Base-by-base conservation (phyloP, 1,139 yeast genomes). In the Scheffersomyces quercinus region DNA sequence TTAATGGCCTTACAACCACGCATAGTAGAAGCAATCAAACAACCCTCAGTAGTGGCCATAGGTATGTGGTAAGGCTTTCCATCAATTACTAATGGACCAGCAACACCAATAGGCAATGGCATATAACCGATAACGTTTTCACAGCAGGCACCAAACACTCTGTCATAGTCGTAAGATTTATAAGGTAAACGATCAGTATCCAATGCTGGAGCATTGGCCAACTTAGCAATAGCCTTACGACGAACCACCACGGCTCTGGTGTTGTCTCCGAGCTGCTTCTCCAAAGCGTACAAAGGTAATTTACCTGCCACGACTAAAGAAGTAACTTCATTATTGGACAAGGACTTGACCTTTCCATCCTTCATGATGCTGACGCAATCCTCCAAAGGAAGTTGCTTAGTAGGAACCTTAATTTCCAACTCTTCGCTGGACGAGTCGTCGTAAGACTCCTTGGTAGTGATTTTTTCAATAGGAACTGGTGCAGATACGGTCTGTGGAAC, bases 41-140 rank as follows among this genome's bases (percentile, higher is more conserved):
- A 93, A 44, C 99, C 99, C 73, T 93, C 99, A 40, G 99, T 93
- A 28, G 99, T 93, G 31, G 99, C 99, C 96, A 93, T 90, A 39
- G 99, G 99, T 54, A 93, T 83, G 66, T 88, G 96, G 63, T 79
- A 86, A 39, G 95, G 82, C 54, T 79, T 82, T 37, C 90, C 93
- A 65, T 93, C 99, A 59, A 93, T 88, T 45, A 88, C 74, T 63
- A 95, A 70, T 5, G 99, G 99, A 44, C 99, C 99, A 31, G 98
- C 98, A 61, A 95, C 86, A 65, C 99, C 99, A 47, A 93, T 89
- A 9, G 99, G 99, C 38, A 93, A 66, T 29, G 99, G 99, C 83
- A 91, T 82, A 62, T 77, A 93, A 34, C 99, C 99, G 65, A 93
- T 88, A 47, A 93, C 99, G 62, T 93, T 93, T 67, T 93, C 99